A percentile compares a stretch with the other conserved stretches of the same genome.
Evolutionary conservation across 2,329 filamentous ascomycete species (phyloP).

Genomic region (Cryphonectria japonica): DNA sequence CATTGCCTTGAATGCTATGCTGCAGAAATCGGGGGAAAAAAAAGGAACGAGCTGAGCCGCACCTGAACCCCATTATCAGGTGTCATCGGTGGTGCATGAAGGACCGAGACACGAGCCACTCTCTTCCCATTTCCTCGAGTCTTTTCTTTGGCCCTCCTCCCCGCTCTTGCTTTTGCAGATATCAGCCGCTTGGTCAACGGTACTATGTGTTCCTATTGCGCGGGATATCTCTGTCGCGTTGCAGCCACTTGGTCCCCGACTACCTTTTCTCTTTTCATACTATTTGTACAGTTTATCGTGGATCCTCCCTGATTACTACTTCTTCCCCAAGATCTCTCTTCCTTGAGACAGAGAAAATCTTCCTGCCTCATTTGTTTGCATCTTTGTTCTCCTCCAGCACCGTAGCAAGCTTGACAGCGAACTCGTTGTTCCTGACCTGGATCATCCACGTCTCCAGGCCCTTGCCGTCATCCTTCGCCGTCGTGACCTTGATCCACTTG

Average conservation of each 20-base stretch:
- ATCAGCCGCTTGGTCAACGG: constrained; percentile 25
- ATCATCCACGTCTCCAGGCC: constrained; percentile 72
- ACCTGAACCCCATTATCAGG: not conserved
- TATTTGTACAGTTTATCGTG: constrained; percentile 3
- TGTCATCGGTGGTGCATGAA: not conserved
- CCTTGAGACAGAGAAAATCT: no score
- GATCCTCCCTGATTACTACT: not conserved
- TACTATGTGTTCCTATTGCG: constrained; percentile 17
- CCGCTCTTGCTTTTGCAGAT: not conserved
- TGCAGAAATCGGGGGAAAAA: not conserved
- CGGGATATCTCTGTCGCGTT: not conserved
- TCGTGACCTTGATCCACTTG: constrained; percentile 64
- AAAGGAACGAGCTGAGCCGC: not conserved
- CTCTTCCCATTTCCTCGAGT: not conserved
- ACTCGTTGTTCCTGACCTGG: constrained; percentile 67
- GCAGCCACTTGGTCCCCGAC: constrained; percentile 27
- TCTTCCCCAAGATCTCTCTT: not conserved
- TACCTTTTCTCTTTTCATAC: constrained; percentile 10
- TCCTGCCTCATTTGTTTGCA: constrained; percentile 51
- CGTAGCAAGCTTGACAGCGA: constrained; percentile 57
- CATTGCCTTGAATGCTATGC: constrained; percentile 8
- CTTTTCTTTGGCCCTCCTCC: no score
- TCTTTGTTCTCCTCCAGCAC: constrained; percentile 58
- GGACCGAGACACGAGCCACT: not conserved
- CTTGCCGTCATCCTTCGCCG: constrained; percentile 60